Evolutionary conservation across 257 asterid species (phyloP).

Genomic region (Solanum corneliomulleri): DNA sequence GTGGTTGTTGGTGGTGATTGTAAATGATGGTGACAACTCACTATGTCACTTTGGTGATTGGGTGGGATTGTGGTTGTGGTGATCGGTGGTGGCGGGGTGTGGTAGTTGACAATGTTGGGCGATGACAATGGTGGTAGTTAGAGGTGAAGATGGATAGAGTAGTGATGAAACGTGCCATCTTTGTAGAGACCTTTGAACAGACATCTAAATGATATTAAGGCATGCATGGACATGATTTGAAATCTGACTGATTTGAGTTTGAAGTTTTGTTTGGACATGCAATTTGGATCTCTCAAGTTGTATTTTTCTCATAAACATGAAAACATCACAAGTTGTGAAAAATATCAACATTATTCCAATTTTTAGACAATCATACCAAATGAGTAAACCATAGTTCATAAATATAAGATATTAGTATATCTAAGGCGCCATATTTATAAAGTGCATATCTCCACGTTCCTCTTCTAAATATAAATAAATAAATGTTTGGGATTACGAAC

Average conservation of each 20-base stretch:
- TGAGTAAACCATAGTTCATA: neutral
- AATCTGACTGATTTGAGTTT: neutral
- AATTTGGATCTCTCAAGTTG: neutral
- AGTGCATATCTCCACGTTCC: neutral
- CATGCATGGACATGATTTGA: neutral
- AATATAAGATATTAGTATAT: neutral
- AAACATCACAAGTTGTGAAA: neutral
- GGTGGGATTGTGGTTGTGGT: neutral
- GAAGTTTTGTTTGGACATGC: neutral
- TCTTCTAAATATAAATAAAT: too few species aligned
- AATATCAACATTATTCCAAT: neutral
- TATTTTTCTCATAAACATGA: neutral
- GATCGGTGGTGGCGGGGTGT: neutral
- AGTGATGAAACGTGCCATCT: neutral
- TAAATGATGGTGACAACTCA: neutral
- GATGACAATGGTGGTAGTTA: neutral
- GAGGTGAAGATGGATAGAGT: neutral
- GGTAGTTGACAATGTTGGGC: neutral
- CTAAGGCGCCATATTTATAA: neutral
- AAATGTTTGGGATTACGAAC: neutral
- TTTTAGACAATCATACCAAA: neutral
- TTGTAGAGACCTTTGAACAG: neutral
- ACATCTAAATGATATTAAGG: neutral
- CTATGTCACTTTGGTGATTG: neutral
- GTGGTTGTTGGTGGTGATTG: neutral